Conservation (phyloP, 495 filamentous ascomycete genomes). For the Terfezia boudieri region DNA sequence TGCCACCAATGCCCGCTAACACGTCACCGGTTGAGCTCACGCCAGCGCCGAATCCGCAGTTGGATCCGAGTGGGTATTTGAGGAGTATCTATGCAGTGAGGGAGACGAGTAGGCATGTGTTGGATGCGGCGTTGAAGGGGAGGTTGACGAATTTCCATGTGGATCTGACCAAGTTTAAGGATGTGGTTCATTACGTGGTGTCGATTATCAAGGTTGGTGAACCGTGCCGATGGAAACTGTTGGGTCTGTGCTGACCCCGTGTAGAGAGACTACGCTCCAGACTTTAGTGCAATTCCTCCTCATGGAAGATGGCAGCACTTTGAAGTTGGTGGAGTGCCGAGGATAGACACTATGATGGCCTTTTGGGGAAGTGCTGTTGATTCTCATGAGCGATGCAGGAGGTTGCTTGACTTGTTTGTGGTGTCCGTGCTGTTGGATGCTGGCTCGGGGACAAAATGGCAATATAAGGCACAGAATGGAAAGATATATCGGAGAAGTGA, state of each 20-base stretch:
- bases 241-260: background rate
- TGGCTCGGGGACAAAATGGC: slow-evolving; percentile 64
- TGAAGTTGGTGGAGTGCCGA: slow-evolving; percentile 54
- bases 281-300: slow-evolving; percentile 63
- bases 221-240: background rate
- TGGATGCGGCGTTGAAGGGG: slow-evolving; percentile 56
- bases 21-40: slow-evolving; percentile 45
- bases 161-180: slow-evolving; percentile 66
- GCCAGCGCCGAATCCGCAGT: slow-evolving; percentile 62
- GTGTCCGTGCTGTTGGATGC: slow-evolving; percentile 82
- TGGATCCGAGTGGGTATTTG: slow-evolving; percentile 84
- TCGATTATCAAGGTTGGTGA: slow-evolving; percentile 76
- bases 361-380: slow-evolving; percentile 44
- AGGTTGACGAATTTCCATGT: slow-evolving; percentile 77
- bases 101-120: slow-evolving; percentile 48
- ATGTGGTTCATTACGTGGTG: slow-evolving; percentile 78
- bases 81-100: slow-evolving; percentile 75
- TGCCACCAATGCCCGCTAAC: slow-evolving; percentile 16
- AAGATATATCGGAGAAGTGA: slow-evolving; percentile 68
- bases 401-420: slow-evolving; percentile 65
- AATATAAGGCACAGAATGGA: slow-evolving; percentile 75
- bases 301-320: slow-evolving; percentile 88
- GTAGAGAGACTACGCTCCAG: slow-evolving; percentile 70
- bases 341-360: slow-evolving; percentile 47
- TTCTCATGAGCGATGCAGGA: slow-evolving; percentile 46